Evolutionary conservation across 441 rosid species (phyloP).

Genomic region (Brassica hybrid): DNA sequence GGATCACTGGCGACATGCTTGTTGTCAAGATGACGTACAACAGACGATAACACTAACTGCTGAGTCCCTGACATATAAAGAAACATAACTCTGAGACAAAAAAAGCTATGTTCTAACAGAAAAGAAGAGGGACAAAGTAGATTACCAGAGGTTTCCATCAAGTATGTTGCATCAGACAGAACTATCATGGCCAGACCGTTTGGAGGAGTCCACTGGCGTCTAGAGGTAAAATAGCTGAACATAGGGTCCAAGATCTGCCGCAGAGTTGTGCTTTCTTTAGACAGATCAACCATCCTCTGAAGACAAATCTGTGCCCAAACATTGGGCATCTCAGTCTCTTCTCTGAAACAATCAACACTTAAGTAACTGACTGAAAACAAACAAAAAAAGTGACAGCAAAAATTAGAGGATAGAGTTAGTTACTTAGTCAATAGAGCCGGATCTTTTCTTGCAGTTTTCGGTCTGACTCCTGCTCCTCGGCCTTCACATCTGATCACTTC

Average conservation of each 20-base stretch:
- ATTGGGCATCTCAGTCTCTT: constrained; percentile 83
- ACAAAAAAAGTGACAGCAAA: neutral
- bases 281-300: constrained; percentile 89
- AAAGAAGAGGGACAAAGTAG: constrained; percentile 15
- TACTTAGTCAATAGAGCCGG: constrained; percentile 85
- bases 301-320: constrained; percentile 95
- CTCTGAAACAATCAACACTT: constrained; percentile 52
- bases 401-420: constrained; percentile 10
- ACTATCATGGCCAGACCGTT: constrained; percentile 77
- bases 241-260: constrained; percentile 88
- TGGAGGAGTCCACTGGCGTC: constrained; percentile 74
- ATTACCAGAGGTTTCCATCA: constrained; percentile 78
- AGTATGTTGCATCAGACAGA: constrained; percentile 80
- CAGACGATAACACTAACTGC: constrained; percentile 77
- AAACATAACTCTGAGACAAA: constrained; percentile 25
- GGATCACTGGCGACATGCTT: constrained; percentile 86
- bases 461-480: constrained; percentile 63
- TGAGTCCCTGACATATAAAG: constrained; percentile 66
- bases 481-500: constrained; percentile 54
- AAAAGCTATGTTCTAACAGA: constrained; percentile 15
- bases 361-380: neutral
- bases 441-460: constrained; percentile 74
- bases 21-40: constrained; percentile 92
- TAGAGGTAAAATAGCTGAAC: constrained; percentile 78
- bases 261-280: constrained; percentile 86